A percentile compares a stretch with the other conserved stretches of the same genome.
These are phyloP conservation scores for Oemleria cerasiformis DNA, from an alignment of 306 rosid genomes.

Conservation along the genomic window DNA sequence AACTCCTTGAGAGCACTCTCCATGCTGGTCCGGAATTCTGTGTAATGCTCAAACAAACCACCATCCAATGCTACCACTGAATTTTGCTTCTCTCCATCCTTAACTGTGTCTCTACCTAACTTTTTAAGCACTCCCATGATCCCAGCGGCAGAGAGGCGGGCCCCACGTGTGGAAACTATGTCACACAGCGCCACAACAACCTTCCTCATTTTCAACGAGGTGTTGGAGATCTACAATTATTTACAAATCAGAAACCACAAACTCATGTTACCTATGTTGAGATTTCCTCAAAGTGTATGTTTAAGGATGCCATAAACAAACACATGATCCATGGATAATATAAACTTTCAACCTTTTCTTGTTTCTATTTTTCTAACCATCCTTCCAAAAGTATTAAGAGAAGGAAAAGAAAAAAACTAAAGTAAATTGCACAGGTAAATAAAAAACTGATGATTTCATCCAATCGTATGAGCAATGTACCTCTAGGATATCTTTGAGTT, in stretches of 20 bases:
- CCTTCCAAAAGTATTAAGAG: background rate
- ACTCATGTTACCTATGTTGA: conserved; percentile 1
- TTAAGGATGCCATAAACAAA: background rate
- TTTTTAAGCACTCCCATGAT: conserved; percentile 78
- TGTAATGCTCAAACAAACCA: conserved; percentile 84
- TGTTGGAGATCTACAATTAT: conserved; percentile 53
- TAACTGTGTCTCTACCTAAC: conserved; percentile 71
- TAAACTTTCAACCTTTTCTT: background rate
- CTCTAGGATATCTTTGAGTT: conserved; percentile 75
- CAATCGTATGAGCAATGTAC: conserved; percentile 29
- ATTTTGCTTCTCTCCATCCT: conserved; percentile 64
- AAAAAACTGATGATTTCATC: conserved; percentile 5
- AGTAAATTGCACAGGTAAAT: background rate
- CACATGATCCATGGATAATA: background rate
- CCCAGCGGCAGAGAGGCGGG: conserved; percentile 86
- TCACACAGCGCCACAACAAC: conserved; percentile 56
- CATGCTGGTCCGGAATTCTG: conserved; percentile 65
- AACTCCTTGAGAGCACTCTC: conserved; percentile 76
- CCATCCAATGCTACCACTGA: conserved; percentile 88
- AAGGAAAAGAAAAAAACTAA: conserved; percentile 9
- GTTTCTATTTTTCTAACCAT: conserved; percentile 5
- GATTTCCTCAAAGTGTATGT: background rate
- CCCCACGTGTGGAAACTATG: conserved; percentile 81
- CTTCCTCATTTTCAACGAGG: conserved; percentile 73
- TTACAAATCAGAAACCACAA: conserved; percentile 4